Percentiles rank a stretch among this genome's conserved stretches.
phyloP scores from a whole-genome alignment of 163 green algal species.

The Picocystis sp. region DNA sequence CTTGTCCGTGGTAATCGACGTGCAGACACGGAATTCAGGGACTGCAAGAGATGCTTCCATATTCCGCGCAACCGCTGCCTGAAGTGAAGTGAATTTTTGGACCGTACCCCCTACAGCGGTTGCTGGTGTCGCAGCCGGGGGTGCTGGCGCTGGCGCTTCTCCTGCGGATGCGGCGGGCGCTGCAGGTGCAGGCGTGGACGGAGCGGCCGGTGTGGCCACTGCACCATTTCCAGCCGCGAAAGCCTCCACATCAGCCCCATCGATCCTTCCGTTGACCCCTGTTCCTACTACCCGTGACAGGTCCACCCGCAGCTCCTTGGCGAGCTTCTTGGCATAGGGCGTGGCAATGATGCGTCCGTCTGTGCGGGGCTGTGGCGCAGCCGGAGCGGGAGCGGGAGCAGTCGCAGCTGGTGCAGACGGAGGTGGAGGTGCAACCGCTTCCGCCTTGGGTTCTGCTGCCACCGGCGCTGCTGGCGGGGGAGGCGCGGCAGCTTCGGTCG shows the following conservation, averaged over 20 bases:
- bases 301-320: conserved; percentile 81
- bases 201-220: conserved; percentile 11
- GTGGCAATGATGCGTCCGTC: conserved; percentile 80
- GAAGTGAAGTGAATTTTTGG: conserved; percentile 73
- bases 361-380: conserved; percentile 23
- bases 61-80: conserved; percentile 77
- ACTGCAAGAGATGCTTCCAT: conserved; percentile 83
- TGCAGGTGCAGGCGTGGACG: conserved; percentile 2
- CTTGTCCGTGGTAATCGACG: conserved; percentile 79
- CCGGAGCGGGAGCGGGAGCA: conserved; percentile 19
- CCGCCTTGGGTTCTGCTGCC: conserved; percentile 25
- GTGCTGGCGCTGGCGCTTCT: conserved; percentile 8
- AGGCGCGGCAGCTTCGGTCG: conserved; percentile 4
- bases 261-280: conserved; percentile 75
- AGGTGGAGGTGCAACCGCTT: conserved; percentile 23
- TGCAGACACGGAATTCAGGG: conserved; percentile 84
- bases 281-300: conserved; percentile 58
- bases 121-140: conserved; percentile 9
- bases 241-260: conserved; percentile 63
- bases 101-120: conserved; percentile 46
- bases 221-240: conserved; percentile 22
- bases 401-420: conserved; percentile 23
- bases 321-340: conserved; percentile 95
- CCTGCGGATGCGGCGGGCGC: conserved; percentile 7
- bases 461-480: conserved; percentile 17